These are phyloP conservation scores for Penicillium daleae DNA, from an alignment of 495 filamentous ascomycete genomes.

Conservation along the genomic window DNA sequence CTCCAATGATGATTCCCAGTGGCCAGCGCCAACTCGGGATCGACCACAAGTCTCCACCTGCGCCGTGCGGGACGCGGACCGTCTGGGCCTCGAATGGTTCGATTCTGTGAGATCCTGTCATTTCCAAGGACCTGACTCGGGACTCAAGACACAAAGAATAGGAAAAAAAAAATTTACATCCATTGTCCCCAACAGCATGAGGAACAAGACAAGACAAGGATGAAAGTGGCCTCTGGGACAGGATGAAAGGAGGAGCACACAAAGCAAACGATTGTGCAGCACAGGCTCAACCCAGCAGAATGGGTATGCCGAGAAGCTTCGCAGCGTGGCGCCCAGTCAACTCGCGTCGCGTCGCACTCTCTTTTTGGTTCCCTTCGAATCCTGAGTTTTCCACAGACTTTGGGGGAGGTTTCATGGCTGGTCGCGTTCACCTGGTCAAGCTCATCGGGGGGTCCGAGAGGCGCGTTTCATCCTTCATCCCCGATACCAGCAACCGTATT, in stretches of 20 bases:
- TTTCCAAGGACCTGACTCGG: neutral
- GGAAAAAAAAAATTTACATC: neutral
- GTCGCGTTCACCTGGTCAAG: neutral
- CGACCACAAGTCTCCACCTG: conserved; percentile 9
- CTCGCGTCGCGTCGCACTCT: conserved; percentile 3
- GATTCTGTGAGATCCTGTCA: neutral
- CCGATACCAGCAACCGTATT: too few relatives aligned
- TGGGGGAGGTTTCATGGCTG: neutral
- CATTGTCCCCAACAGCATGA: too few relatives aligned
- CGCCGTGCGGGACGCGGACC: conserved; percentile 24
- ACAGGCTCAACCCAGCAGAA: neutral
- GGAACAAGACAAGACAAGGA: too few relatives aligned
- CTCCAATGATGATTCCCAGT: neutral
- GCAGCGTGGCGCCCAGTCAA: conserved; percentile 10
- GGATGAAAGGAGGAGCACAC: neutral
- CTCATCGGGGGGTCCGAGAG: neutral
- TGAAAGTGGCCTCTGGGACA: too few relatives aligned
- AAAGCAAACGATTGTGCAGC: neutral
- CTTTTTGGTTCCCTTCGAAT: neutral
- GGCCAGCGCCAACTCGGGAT: conserved; percentile 4
- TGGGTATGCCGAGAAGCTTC: conserved; percentile 11
- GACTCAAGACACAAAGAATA: neutral
- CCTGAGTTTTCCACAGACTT: neutral
- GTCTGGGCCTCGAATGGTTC: conserved; percentile 16
- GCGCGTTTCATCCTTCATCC: neutral